A percentile compares a stretch with the other conserved stretches of the same genome.
Conservation (phyloP, 176 grass and related monocot genomes). For the Chrysopogon serrulatus region DNA sequence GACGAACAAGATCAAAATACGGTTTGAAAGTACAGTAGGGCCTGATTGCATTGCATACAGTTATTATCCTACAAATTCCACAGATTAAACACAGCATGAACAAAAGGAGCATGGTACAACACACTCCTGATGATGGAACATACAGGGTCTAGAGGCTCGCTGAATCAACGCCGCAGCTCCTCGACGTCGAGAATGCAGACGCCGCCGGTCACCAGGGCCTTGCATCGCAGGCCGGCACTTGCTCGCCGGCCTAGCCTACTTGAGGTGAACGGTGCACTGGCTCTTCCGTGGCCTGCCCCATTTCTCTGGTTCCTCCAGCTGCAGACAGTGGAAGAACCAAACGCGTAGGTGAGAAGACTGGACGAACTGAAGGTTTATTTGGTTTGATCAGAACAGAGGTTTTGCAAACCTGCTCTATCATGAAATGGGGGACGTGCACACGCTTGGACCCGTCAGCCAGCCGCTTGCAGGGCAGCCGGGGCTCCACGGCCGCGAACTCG, state of each 20-base stretch:
- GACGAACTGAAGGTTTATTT: background rate
- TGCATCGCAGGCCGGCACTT: background rate
- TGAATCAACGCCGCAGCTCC: background rate
- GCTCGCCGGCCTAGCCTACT: background rate
- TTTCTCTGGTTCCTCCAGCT: constrained; percentile 37
- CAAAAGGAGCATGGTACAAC: background rate
- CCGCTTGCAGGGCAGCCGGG: constrained; percentile 53
- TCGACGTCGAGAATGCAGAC: background rate
- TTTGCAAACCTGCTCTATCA: constrained; percentile 37
- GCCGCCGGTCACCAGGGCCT: no score
- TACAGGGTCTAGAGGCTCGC: background rate
- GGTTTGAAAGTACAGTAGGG: background rate
- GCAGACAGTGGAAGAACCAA: background rate
- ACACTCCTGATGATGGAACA: constrained; percentile 10
- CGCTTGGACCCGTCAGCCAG: constrained; percentile 83
- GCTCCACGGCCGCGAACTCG: constrained; percentile 47
- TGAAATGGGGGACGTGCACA: constrained; percentile 68
- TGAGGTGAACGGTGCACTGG: constrained; percentile 48
- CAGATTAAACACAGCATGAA: background rate
- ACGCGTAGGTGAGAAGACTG: background rate
- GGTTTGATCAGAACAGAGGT: background rate
- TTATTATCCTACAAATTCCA: constrained; percentile 1
- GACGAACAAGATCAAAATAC: background rate
- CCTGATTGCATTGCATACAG: background rate
- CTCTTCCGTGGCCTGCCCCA: background rate